These are phyloP conservation scores for Boechera divaricarpa DNA, from an alignment of 345 rosid genomes.

Conservation along the genomic window DNA sequence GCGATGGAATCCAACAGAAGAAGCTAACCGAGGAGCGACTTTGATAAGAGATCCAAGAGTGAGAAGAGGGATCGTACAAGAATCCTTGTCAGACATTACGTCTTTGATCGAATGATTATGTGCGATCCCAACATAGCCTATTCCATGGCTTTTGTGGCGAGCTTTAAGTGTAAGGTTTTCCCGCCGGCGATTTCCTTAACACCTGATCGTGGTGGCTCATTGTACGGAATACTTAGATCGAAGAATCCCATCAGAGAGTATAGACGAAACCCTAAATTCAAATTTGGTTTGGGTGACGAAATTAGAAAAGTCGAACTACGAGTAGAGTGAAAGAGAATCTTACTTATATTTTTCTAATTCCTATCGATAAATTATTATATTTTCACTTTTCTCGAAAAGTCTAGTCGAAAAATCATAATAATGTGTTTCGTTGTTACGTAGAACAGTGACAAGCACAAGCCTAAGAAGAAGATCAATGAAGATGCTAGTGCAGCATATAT, in stretches of 20 bases:
- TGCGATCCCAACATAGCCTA: constrained; percentile 58
- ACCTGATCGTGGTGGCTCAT: constrained; percentile 39
- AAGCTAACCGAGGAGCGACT: constrained; percentile 59
- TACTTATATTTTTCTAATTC: too few relatives aligned
- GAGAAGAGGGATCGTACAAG: constrained; percentile 50
- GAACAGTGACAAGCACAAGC: too few relatives aligned
- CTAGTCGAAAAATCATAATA: too few relatives aligned
- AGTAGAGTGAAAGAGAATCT: not conserved
- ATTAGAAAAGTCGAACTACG: not conserved
- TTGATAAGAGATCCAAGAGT: constrained; percentile 70
- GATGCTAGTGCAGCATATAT: too few relatives aligned
- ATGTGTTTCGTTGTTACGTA: too few relatives aligned
- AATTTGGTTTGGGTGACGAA: not conserved
- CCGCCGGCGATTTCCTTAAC: constrained; percentile 34
- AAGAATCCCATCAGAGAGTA: constrained; percentile 61
- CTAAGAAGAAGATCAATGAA: too few relatives aligned
- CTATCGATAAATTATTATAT: too few relatives aligned
- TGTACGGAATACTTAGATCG: constrained; percentile 44
- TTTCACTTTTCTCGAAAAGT: too few relatives aligned
- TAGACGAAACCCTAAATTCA: too few relatives aligned
- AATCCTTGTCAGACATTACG: constrained; percentile 37
- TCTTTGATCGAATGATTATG: constrained; percentile 40
- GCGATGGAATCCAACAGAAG: constrained; percentile 78
- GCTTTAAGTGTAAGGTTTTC: constrained; percentile 55
- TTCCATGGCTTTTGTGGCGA: constrained; percentile 72